phyloP scores from a whole-genome alignment of 805 yeast species.

The Barnettozyma wickerhamii region DNA sequence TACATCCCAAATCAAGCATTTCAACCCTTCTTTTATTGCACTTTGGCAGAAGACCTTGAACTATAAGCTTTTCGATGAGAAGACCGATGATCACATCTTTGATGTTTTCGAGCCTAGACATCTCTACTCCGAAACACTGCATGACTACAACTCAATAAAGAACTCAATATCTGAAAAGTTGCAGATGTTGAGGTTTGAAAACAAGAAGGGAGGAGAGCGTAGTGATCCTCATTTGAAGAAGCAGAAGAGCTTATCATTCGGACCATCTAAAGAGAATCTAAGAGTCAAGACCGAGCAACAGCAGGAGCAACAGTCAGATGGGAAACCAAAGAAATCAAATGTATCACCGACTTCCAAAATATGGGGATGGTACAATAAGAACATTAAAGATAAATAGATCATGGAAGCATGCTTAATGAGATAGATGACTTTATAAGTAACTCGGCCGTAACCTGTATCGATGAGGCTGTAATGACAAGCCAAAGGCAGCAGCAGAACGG shows the following conservation, averaged over 20 bases:
- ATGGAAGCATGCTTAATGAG: neutral
- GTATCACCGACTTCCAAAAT: constrained; percentile 4
- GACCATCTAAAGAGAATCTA: constrained; percentile 3
- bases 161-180: constrained; percentile 19
- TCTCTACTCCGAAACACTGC: constrained; percentile 22
- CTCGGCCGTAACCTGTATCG: too few relatives aligned
- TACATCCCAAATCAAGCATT: constrained; percentile 34
- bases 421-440: too few relatives aligned
- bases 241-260: neutral
- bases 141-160: constrained; percentile 12
- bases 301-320: neutral
- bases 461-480: too few relatives aligned
- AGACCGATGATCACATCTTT: constrained; percentile 68
- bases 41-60: constrained; percentile 54
- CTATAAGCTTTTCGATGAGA: constrained; percentile 46
- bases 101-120: constrained; percentile 52
- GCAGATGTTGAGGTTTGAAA: constrained; percentile 29
- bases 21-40: constrained; percentile 41
- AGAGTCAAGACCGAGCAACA: constrained; percentile 1
- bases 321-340: constrained; percentile 1
- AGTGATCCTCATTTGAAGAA: constrained; percentile 4
- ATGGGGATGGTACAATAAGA: constrained; percentile 15
- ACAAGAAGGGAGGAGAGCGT: constrained; percentile 23
- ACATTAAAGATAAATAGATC: constrained; percentile 7
- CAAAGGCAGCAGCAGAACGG: too few relatives aligned